These are phyloP conservation scores for Alternaria atra DNA, from an alignment of 2,329 filamentous ascomycete species.

Conservation along the genomic window DNA sequence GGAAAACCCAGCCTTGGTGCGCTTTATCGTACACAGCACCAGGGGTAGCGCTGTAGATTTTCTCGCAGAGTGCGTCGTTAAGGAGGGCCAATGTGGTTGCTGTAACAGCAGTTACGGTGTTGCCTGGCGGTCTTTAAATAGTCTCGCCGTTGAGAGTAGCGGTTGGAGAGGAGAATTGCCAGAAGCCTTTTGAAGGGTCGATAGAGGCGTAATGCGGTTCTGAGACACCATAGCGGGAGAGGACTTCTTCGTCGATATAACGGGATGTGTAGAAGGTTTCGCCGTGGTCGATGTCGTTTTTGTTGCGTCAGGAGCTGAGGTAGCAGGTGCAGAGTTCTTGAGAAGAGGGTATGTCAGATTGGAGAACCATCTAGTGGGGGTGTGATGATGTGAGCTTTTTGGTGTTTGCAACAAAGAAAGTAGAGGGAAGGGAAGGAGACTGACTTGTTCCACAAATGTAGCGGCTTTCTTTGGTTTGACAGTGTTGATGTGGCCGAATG, in stretches of 20 bases:
- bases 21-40: constrained; percentile 61
- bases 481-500: constrained; percentile 71
- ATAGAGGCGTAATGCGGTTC: constrained; percentile 69
- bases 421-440: neutral
- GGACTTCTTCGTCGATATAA: constrained; percentile 71
- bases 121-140: constrained; percentile 58
- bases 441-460: constrained; percentile 66
- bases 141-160: constrained; percentile 66
- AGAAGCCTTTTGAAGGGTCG: constrained; percentile 73
- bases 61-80: constrained; percentile 67
- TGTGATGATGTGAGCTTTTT: too few relatives aligned
- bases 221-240: constrained; percentile 62
- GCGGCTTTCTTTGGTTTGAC: constrained; percentile 63
- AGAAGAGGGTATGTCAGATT: constrained; percentile 60
- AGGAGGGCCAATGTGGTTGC: constrained; percentile 74
- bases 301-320: constrained; percentile 66
- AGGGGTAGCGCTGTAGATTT: constrained; percentile 71
- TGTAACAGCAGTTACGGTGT: constrained; percentile 75
- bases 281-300: constrained; percentile 53
- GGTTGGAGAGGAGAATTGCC: constrained; percentile 69
- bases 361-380: constrained; percentile 68
- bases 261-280: constrained; percentile 76
- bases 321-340: constrained; percentile 71
- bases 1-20: constrained; percentile 72
- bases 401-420: neutral